phyloP scores from a whole-genome alignment of 2,329 filamentous ascomycete species.

The Torrubiella hemipterigena region DNA sequence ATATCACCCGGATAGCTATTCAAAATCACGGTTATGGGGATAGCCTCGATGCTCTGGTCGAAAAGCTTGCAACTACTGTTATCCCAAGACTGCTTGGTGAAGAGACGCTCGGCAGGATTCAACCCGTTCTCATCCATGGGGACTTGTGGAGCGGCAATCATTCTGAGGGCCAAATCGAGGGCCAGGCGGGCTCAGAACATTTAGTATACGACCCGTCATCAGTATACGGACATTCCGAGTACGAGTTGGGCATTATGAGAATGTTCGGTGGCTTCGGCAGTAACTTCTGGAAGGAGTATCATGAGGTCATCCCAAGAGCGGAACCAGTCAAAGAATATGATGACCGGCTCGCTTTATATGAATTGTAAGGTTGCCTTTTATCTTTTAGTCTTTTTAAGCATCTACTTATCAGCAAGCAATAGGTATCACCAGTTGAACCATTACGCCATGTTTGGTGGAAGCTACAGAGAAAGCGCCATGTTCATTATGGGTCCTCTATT shows the following conservation, averaged over 20 bases:
- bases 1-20: slow-evolving; percentile 47
- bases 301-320: slow-evolving; percentile 60
- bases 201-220: slow-evolving; percentile 74
- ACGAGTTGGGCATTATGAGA: slow-evolving; percentile 84
- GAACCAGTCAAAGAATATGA: slow-evolving; percentile 74
- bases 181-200: slow-evolving; percentile 46
- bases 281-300: slow-evolving; percentile 67
- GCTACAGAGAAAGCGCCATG: slow-evolving; percentile 65
- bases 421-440: slow-evolving; percentile 90
- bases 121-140: slow-evolving; percentile 77
- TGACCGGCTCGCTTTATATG: slow-evolving; percentile 73
- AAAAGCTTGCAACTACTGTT: slow-evolving; percentile 48
- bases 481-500: slow-evolving; percentile 77
- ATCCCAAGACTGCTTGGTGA: slow-evolving; percentile 69
- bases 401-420: slow-evolving; percentile 5
- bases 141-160: slow-evolving; percentile 92
- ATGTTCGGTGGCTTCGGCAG: slow-evolving; percentile 87
- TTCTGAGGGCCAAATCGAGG: slow-evolving; percentile 50
- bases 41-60: slow-evolving; percentile 51
- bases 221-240: slow-evolving; percentile 81
- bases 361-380: slow-evolving; percentile 49
- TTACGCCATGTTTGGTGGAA: slow-evolving; percentile 69
- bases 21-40: slow-evolving; percentile 51
- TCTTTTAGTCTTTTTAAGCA: neutral
- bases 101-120: slow-evolving; percentile 48